phyloP scores from a whole-genome alignment of 2,329 filamentous ascomycete species.

The Alternaria rosae region DNA sequence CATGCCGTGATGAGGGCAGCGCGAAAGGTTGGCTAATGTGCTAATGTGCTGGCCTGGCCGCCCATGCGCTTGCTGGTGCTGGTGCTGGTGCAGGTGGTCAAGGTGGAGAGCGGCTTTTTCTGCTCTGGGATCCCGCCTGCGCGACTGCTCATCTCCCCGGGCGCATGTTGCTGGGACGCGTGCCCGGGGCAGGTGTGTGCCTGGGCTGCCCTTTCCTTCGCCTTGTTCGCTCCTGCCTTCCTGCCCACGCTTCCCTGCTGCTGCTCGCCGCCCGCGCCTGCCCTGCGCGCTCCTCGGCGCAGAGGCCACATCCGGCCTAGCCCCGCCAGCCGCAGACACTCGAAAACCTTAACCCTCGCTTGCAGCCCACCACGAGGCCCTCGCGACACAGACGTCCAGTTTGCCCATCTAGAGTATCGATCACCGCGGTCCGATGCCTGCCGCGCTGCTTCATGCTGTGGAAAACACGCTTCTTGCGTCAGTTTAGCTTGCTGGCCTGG shows the following conservation, averaged over 20 bases:
- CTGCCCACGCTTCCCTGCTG: background rate
- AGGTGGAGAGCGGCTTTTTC: conserved; percentile 8
- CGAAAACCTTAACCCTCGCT: conserved; percentile 19
- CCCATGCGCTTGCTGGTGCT: background rate
- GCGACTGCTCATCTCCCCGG: background rate
- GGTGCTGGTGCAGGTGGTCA: background rate
- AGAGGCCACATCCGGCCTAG: conserved; percentile 19
- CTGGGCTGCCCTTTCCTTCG: conserved; percentile 11
- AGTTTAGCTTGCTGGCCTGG: conserved; percentile 3
- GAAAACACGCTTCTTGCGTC: conserved; percentile 12
- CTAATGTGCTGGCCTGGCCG: conserved; percentile 13
- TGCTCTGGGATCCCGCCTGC: background rate
- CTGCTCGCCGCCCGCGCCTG: conserved; percentile 6
- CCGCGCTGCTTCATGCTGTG: conserved; percentile 6
- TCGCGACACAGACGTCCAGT: conserved; percentile 23
- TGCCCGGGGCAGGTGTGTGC: background rate
- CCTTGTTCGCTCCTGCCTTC: conserved; percentile 9
- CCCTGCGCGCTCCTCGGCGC: conserved; percentile 14
- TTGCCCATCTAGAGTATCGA: conserved; percentile 24
- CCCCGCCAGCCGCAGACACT: background rate
- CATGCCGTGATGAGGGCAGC: conserved; percentile 18
- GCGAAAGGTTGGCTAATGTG: conserved; percentile 12
- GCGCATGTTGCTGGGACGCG: background rate
- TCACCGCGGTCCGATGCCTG: conserved; percentile 18
- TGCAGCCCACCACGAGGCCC: conserved; percentile 22